Evolutionary conservation across 2,329 filamentous ascomycete genomes (phyloP).

Genomic region (Sporothrix sp.): DNA sequence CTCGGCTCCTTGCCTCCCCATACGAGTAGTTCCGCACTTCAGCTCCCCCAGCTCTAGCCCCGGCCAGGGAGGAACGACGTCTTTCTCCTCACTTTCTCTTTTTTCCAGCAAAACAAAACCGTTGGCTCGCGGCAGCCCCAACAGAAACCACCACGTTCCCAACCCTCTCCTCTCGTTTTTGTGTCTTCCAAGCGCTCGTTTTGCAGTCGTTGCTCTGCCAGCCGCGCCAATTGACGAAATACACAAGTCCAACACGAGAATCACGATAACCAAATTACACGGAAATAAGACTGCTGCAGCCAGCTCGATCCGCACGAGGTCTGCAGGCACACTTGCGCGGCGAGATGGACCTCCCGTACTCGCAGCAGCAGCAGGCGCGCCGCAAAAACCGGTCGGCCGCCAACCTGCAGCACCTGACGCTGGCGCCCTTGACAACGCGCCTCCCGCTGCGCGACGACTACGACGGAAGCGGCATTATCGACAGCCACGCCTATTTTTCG

Average conservation of each 20-base stretch:
- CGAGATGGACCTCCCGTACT: constrained; percentile 51
- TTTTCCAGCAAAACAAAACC: not conserved
- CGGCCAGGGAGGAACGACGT: not conserved
- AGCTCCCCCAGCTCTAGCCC: not conserved
- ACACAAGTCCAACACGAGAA: not conserved
- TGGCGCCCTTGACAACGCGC: constrained; percentile 54
- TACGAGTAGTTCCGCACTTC: not conserved
- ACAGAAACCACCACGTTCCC: not conserved
- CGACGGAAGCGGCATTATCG: constrained; percentile 19
- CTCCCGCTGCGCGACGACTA: constrained; percentile 47
- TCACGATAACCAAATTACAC: not conserved
- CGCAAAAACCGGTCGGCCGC: constrained; percentile 50
- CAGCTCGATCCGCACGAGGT: too few relatives aligned
- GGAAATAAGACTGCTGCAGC: not conserved
- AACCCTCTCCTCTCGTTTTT: not conserved
- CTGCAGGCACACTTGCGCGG: not conserved
- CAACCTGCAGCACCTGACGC: constrained; percentile 50
- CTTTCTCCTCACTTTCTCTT: not conserved
- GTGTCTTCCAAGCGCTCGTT: too few relatives aligned
- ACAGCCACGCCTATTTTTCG: constrained; percentile 10
- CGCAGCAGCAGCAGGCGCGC: constrained; percentile 47
- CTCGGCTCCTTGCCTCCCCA: constrained; percentile 8
- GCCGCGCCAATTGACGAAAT: not conserved
- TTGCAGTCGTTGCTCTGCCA: too few relatives aligned
- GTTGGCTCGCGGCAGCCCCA: constrained; percentile 1